These are phyloP conservation scores for Grosmannia huntii DNA, from an alignment of 2,329 filamentous ascomycete species.

Conservation along the genomic window DNA sequence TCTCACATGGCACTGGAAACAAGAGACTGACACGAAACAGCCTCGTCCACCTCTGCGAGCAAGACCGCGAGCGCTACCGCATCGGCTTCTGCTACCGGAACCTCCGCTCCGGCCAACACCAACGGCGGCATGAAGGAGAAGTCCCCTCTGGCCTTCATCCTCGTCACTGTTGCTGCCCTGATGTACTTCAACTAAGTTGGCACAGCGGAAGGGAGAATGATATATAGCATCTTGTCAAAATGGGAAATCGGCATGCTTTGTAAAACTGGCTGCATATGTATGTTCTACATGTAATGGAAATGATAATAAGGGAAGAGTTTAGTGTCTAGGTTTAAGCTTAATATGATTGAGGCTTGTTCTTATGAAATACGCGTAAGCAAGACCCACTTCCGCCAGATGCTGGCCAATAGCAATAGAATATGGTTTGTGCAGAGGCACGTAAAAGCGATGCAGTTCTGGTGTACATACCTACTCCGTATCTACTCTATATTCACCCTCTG, in stretches of 20 bases:
- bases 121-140: constrained; percentile 24
- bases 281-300: too few species aligned
- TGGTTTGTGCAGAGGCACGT: not conserved
- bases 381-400: too few species aligned
- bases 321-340: too few species aligned
- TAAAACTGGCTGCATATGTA: too few species aligned
- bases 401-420: too few species aligned
- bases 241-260: not conserved
- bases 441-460: not conserved
- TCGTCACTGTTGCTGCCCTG: constrained; percentile 25
- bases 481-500: not conserved
- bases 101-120: constrained; percentile 17
- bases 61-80: constrained; percentile 11
- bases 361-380: too few species aligned
- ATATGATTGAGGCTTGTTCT: too few species aligned
- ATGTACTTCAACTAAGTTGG: constrained; percentile 27
- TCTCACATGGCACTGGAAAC: not conserved
- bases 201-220: not conserved
- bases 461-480: not conserved
- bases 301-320: too few species aligned
- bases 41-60: constrained; percentile 11
- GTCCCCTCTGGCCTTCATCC: constrained; percentile 27
- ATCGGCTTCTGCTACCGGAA: constrained; percentile 3
- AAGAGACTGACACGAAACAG: constrained; percentile 3
- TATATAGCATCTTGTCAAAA: not conserved